A percentile compares a stretch with the other conserved stretches of the same genome.
Conservation (phyloP, 306 rosid genomes). For the Vigna hirtella region DNA sequence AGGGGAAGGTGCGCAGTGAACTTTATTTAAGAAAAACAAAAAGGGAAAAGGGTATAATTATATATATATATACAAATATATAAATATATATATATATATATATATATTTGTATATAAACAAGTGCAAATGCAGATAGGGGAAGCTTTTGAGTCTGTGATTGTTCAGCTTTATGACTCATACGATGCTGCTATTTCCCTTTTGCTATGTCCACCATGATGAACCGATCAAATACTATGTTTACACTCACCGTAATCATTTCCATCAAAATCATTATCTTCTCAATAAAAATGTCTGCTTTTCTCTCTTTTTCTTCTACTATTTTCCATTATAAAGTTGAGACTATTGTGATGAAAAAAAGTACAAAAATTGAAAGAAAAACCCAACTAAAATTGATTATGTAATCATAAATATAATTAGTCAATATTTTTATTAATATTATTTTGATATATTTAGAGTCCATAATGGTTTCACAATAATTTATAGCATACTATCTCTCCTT, state of each 20-base stretch:
- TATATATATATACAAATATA: too few species aligned
- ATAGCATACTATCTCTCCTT: too few species aligned
- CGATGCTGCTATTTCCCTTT: conserved; percentile 43
- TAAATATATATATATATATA: too few species aligned
- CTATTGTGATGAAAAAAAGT: background rate
- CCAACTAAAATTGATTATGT: too few species aligned
- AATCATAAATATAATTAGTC: too few species aligned
- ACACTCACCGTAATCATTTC: conserved; percentile 43
- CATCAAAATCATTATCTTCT: conserved; percentile 49
- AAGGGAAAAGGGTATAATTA: too few species aligned
- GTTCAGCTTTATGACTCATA: conserved; percentile 50
- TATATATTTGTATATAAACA: background rate
- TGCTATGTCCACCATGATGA: conserved; percentile 48
- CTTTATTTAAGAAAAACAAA: too few species aligned
- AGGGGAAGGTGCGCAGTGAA: background rate
- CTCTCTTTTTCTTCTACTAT: background rate
- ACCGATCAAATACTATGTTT: conserved; percentile 54
- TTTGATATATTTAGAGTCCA: too few species aligned
- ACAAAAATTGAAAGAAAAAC: too few species aligned
- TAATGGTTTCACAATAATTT: too few species aligned
- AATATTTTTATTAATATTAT: too few species aligned
- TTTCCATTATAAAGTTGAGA: background rate
- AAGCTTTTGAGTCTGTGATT: conserved; percentile 46
- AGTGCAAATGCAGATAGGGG: conserved; percentile 32
- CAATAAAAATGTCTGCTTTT: background rate